phyloP scores from a whole-genome alignment of 495 filamentous ascomycete genomes.

The Amniculicola lignicola region DNA sequence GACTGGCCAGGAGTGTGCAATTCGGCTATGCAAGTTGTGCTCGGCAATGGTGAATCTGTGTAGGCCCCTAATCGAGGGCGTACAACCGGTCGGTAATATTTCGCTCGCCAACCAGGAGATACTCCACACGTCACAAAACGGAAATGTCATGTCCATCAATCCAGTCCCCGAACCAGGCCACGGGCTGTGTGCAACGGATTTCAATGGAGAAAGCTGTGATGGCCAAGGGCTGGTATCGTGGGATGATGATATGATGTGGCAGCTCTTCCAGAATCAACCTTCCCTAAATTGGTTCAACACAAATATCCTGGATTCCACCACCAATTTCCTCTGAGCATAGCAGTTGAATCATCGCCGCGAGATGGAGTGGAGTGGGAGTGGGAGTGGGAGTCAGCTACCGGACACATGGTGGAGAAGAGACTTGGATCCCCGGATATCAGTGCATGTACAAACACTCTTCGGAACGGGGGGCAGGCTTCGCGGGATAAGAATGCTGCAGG shows the following conservation, averaged over 20 bases:
- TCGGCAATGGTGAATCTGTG: constrained; percentile 2
- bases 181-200: not conserved
- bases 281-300: constrained; percentile 14
- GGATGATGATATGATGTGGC: constrained; percentile 11
- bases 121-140: not conserved
- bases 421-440: no score
- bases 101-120: not conserved
- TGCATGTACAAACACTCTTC: no score
- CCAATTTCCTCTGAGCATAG: no score
- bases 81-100: not conserved
- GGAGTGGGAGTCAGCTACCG: no score
- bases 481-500: no score
- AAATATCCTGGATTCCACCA: not conserved
- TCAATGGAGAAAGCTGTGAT: not conserved
- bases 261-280: constrained; percentile 14
- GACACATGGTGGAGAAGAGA: no score
- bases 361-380: no score
- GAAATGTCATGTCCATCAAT: not conserved
- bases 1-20: not conserved
- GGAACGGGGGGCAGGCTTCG: no score
- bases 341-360: no score
- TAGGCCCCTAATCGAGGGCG: not conserved
- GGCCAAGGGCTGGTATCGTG: not conserved
- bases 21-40: constrained; percentile 1
- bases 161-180: not conserved